phyloP scores from a whole-genome alignment of 805 yeast species.

The Wickerhamiella azymoides region DNA sequence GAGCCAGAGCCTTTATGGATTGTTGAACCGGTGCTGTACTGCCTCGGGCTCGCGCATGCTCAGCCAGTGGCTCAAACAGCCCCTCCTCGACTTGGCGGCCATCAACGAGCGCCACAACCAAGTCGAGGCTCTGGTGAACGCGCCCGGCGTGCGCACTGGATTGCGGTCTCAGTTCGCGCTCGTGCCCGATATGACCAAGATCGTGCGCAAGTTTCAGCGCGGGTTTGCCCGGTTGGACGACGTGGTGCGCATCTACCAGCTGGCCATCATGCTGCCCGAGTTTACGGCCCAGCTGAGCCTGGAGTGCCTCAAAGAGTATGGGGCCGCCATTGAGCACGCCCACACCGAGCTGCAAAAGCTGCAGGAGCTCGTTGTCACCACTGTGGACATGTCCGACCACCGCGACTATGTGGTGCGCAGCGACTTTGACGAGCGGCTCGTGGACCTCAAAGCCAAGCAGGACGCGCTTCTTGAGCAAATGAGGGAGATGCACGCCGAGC shows the following conservation, averaged over 20 bases:
- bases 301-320: constrained; percentile 26
- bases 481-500: constrained; percentile 41
- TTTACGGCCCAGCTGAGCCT: constrained; percentile 41
- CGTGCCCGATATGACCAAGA: constrained; percentile 72
- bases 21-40: constrained; percentile 78
- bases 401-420: constrained; percentile 79
- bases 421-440: constrained; percentile 71
- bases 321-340: constrained; percentile 30
- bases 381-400: constrained; percentile 71
- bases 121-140: constrained; percentile 56
- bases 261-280: constrained; percentile 58
- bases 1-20: constrained; percentile 57
- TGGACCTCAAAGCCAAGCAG: constrained; percentile 43
- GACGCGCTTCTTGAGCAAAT: constrained; percentile 12
- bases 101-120: constrained; percentile 58
- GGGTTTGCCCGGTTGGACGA: constrained; percentile 62
- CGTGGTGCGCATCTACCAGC: constrained; percentile 76
- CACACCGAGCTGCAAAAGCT: constrained; percentile 45
- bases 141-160: constrained; percentile 44
- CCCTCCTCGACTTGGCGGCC: constrained; percentile 49
- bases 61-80: constrained; percentile 94
- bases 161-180: constrained; percentile 55
- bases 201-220: constrained; percentile 51
- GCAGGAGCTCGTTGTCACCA: constrained; percentile 80
- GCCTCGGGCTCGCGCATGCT: constrained; percentile 77